These are phyloP conservation scores for Cerioporus squamosus DNA, from an alignment of 1,284 basidiomycete species.

Conservation along the genomic window DNA sequence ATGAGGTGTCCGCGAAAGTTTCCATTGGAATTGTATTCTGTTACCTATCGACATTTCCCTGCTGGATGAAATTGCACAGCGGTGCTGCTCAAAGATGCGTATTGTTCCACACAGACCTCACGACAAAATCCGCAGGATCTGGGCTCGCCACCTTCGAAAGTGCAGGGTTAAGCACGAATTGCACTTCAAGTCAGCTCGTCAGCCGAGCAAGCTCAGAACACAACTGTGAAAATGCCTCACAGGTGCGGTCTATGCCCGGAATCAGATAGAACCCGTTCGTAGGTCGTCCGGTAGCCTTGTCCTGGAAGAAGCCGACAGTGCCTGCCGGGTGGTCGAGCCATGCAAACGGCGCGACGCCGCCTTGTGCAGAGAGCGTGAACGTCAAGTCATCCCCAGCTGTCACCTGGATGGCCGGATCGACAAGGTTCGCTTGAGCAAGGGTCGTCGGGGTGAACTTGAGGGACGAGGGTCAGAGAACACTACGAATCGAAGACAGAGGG, in stretches of 20 bases:
- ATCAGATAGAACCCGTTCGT: constrained; percentile 59
- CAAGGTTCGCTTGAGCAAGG: constrained; percentile 47
- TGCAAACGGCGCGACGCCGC: constrained; percentile 60
- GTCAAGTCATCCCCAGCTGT: constrained; percentile 40
- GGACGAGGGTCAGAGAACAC: too few relatives aligned
- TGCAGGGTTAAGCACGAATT: constrained; percentile 45
- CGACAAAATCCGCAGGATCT: constrained; percentile 50
- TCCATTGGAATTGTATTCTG: too few relatives aligned
- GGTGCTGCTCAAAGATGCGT: constrained; percentile 40
- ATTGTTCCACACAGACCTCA: constrained; percentile 63
- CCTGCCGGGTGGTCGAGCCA: constrained; percentile 63
- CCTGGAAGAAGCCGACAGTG: constrained; percentile 58
- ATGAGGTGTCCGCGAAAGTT: too few relatives aligned
- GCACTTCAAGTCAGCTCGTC: constrained; percentile 37
- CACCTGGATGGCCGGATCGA: constrained; percentile 52
- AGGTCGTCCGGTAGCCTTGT: constrained; percentile 43
- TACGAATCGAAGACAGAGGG: too few relatives aligned
- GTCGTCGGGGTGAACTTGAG: constrained; percentile 61
- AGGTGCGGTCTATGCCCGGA: constrained; percentile 51
- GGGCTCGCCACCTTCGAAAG: constrained; percentile 45
- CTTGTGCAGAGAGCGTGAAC: constrained; percentile 55
- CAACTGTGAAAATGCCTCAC: constrained; percentile 33
- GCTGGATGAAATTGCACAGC: too few relatives aligned
- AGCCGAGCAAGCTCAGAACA: too few relatives aligned
- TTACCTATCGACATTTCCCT: too few relatives aligned